phyloP scores from a whole-genome alignment of 2,329 filamentous ascomycete species.

The Penicillium brasilianum region DNA sequence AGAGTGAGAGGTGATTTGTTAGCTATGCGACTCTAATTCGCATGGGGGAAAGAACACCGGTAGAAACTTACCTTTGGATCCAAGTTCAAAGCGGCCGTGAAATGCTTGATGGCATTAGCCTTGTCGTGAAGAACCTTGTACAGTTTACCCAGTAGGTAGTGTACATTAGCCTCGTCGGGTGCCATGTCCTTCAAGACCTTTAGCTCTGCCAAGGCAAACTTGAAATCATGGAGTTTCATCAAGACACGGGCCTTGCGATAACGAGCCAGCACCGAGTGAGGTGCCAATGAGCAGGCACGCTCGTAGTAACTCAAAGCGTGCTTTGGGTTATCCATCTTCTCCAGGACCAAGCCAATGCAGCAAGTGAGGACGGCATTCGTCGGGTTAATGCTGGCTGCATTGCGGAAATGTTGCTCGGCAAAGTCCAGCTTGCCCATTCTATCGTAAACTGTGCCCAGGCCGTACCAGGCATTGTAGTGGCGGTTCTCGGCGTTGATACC shows the following conservation, averaged over 20 bases:
- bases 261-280: conserved; percentile 78
- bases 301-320: conserved; percentile 81
- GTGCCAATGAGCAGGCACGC: conserved; percentile 80
- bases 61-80: conserved; percentile 82
- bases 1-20: background rate
- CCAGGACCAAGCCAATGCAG: conserved; percentile 86
- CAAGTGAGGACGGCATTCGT: conserved; percentile 91
- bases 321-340: conserved; percentile 82
- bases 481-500: conserved; percentile 84
- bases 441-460: conserved; percentile 79
- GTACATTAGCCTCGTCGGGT: conserved; percentile 93
- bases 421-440: conserved; percentile 90
- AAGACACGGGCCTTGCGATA: conserved; percentile 92
- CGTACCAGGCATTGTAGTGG: conserved; percentile 99
- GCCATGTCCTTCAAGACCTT: conserved; percentile 88
- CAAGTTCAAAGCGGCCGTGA: conserved; percentile 91
- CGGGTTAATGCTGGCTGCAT: conserved; percentile 86
- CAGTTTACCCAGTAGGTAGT: conserved; percentile 80
- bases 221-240: conserved; percentile 72
- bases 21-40: background rate
- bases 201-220: conserved; percentile 79
- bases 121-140: conserved; percentile 65
- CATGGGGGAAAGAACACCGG: no score
- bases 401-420: conserved; percentile 88
- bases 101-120: conserved; percentile 84